Base-by-base conservation (phyloP, 208 protist genomes). In the Crithidia acanthocephali region DNA sequence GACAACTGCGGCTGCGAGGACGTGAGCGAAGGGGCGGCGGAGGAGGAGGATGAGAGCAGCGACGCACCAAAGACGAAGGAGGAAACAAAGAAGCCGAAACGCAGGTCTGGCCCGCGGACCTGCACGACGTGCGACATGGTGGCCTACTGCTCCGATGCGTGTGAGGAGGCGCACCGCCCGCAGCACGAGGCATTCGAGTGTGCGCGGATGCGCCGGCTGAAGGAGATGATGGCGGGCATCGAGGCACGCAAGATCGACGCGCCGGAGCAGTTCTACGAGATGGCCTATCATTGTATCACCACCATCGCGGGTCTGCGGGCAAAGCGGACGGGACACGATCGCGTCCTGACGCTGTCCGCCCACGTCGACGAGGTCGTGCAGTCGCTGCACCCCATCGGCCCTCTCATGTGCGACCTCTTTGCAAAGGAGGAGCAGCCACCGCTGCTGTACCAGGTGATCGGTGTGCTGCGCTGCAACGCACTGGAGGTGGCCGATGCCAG, bases 171-270 rank as follows among this genome's bases (percentile, higher is more conserved):
- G 3, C 80, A 93, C 79, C 42, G 28, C 30, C 53, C 59, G 30
- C 87, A 86, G 47, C 91, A 96, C 74, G 73, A 69, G 13, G n/a
- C 60, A n/a, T 86, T 84, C 37, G 91, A 94, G 67, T 96, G 91
- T 44, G 64, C 63, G 22, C 37, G 55, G n/a, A 61, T 93, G 63
- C 9, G 15, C 48, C 80, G 81, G 59, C 74, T 96, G 56, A 53
- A 50, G n/a, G 79, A 86, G 22, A 92, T 93, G 87, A 63, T 72
- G 45, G 44, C 18, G 16, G 58, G 62, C 48, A 75, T 90, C 33
- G 70, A 74, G 16, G 64, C 73, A 6, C 68, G 71, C 47, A 33
- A 75, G 30, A 15, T 84, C 11, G 79, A 92, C 50, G 70, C 79
- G 2, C 83, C 87, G 23, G 81, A 85, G 47, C 75, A 91, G 37